These are phyloP conservation scores for Kernera saxatilis DNA, from an alignment of 345 rosid species.

Conservation along the genomic window DNA sequence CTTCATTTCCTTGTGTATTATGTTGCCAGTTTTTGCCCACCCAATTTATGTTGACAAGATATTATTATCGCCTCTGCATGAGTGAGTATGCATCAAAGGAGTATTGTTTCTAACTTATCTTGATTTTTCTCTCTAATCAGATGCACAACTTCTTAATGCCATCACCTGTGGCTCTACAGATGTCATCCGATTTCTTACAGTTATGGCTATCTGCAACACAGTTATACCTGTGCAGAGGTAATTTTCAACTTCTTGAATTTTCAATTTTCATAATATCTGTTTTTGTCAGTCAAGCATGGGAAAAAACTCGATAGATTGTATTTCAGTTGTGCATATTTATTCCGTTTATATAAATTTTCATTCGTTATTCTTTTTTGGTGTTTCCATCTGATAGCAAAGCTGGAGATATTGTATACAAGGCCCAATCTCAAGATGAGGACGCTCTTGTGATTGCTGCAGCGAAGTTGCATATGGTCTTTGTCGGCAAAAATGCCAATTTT, in stretches of 20 bases:
- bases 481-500: conserved; percentile 59
- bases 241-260: background rate
- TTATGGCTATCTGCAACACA: conserved; percentile 95
- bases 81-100: background rate
- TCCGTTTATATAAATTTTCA: background rate
- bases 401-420: conserved; percentile 74
- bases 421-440: conserved; percentile 98
- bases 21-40: background rate
- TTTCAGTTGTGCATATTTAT: background rate
- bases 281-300: background rate
- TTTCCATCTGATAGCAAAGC: conserved; percentile 55
- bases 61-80: conserved; percentile 8
- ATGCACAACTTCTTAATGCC: conserved; percentile 62
- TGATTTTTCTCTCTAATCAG: conserved; percentile 36
- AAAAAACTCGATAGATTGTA: background rate
- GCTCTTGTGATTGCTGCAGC: conserved; percentile 98
- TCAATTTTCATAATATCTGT: background rate
- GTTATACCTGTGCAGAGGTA: conserved; percentile 86
- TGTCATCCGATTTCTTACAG: conserved; percentile 72
- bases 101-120: conserved; percentile 9
- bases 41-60: background rate
- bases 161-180: conserved; percentile 73
- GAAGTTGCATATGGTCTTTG: conserved; percentile 72
- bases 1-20: background rate
- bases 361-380: background rate